Conservation (phyloP, 2,329 filamentous ascomycete genomes). For the Trichoderma citrinoviride region DNA sequence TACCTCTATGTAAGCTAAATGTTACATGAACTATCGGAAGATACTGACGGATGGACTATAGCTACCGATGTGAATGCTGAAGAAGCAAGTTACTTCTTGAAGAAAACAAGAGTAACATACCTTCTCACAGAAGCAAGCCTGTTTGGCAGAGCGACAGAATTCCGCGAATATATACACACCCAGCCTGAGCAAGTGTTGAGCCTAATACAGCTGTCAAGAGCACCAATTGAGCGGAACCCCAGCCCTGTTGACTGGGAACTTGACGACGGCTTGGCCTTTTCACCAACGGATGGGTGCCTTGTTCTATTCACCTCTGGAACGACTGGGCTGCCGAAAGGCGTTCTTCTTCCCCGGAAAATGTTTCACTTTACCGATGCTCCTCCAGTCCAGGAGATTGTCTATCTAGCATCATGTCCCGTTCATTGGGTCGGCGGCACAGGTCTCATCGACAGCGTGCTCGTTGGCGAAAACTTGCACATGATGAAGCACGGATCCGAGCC, state of each 20-base stretch:
- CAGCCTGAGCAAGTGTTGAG: neutral
- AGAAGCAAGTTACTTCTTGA: neutral
- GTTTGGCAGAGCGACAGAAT: neutral
- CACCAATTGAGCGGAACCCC: neutral
- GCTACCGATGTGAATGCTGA: neutral
- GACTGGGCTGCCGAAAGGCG: constrained; percentile 49
- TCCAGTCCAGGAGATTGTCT: neutral
- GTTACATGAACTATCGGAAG: neutral
- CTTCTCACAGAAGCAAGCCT: neutral
- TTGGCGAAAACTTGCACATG: neutral
- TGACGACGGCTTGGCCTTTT: neutral
- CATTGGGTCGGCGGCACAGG: neutral
- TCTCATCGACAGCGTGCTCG: neutral
- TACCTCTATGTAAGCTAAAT: constrained; percentile 23
- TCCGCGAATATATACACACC: neutral
- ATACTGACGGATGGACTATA: neutral
- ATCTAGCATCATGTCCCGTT: neutral
- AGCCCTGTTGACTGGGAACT: neutral
- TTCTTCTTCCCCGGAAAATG: constrained; percentile 50
- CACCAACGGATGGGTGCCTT: constrained; percentile 33
- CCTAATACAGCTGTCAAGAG: neutral
- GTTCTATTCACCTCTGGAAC: constrained; percentile 53
- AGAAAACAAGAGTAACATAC: neutral
- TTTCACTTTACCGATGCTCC: neutral
- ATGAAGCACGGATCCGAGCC: neutral